A percentile compares a stretch with the other conserved stretches of the same genome.
Conservation (phyloP, 495 filamentous ascomycete genomes). For the Aspergillus steynii region DNA sequence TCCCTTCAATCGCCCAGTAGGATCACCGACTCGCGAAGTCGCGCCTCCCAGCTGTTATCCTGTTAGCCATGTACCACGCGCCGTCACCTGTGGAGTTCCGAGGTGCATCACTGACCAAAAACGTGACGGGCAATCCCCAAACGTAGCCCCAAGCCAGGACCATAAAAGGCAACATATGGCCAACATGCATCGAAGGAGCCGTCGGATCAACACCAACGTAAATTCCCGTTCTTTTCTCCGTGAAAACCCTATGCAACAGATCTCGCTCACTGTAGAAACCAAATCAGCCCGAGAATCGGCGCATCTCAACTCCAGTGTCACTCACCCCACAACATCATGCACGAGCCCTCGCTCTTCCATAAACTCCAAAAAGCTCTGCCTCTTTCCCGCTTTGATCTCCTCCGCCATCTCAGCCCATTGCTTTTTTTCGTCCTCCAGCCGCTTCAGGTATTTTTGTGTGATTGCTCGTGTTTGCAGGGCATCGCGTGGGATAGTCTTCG, state of each 20-base stretch:
- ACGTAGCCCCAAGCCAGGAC: slow-evolving; percentile 90
- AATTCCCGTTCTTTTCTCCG: slow-evolving; percentile 65
- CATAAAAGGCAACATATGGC: slow-evolving; percentile 93
- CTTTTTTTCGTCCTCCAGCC: slow-evolving; percentile 52
- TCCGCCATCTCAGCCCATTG: slow-evolving; percentile 58
- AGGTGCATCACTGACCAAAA: slow-evolving; percentile 52
- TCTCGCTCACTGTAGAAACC: slow-evolving; percentile 53
- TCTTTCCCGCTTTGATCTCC: slow-evolving; percentile 60
- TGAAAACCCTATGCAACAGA: slow-evolving; percentile 69
- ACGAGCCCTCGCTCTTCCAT: slow-evolving; percentile 81
- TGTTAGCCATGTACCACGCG: slow-evolving; percentile 13
- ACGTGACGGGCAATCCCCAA: slow-evolving; percentile 72
- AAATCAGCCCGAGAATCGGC: slow-evolving; percentile 9
- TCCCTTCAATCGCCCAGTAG: slow-evolving; percentile 70
- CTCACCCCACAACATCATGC: slow-evolving; percentile 79
- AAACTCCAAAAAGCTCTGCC: slow-evolving; percentile 62
- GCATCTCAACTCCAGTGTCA: slow-evolving; percentile 1
- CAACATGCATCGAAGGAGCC: slow-evolving; percentile 85
- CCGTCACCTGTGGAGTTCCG: neutral
- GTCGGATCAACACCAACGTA: slow-evolving; percentile 95
- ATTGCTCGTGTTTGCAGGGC: slow-evolving; percentile 46
- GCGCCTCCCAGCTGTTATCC: slow-evolving; percentile 69
- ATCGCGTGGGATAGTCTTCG: neutral
- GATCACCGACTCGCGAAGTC: slow-evolving; percentile 86
- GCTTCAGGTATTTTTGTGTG: slow-evolving; percentile 48